These are phyloP conservation scores for Phytophthora rubi DNA, from an alignment of 352 stramenopile genomes.

Conservation along the genomic window DNA sequence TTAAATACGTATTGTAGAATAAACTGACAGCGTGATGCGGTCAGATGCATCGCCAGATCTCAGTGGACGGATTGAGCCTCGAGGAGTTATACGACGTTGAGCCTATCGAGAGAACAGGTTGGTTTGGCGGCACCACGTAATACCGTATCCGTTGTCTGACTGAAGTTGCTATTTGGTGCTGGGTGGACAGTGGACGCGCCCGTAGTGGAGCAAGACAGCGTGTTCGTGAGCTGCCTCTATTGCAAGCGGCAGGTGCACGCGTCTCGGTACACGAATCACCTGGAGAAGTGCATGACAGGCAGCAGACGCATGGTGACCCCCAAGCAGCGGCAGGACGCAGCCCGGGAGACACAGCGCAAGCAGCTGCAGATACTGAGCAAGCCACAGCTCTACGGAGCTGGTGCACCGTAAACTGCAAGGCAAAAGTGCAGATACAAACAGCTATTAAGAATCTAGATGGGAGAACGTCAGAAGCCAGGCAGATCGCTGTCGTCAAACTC, in stretches of 20 bases:
- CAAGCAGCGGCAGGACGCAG: conserved; percentile 46
- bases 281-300: conserved; percentile 79
- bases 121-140: too few species aligned
- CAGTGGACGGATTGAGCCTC: conserved; percentile 63
- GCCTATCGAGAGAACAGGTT: conserved; percentile 53
- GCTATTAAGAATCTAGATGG: conserved; percentile 18
- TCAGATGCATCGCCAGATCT: conserved; percentile 71
- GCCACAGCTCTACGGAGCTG: conserved; percentile 36
- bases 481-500: conserved; percentile 73
- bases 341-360: conserved; percentile 42
- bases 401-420: conserved; percentile 10
- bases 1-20: not conserved
- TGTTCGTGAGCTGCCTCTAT: conserved; percentile 66
- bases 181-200: conserved; percentile 19
- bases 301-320: conserved; percentile 51
- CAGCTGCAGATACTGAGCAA: conserved; percentile 44
- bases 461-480: conserved; percentile 44
- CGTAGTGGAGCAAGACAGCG: conserved; percentile 57
- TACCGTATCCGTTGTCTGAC: not conserved
- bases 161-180: not conserved
- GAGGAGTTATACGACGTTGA: conserved; percentile 79
- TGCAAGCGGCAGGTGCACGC: conserved; percentile 79
- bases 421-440: conserved; percentile 15
- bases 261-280: conserved; percentile 70
- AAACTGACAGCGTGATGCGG: not conserved